phyloP scores from a whole-genome alignment of 2,329 filamentous ascomycete genomes.

The Cladosporium cucumerinum region DNA sequence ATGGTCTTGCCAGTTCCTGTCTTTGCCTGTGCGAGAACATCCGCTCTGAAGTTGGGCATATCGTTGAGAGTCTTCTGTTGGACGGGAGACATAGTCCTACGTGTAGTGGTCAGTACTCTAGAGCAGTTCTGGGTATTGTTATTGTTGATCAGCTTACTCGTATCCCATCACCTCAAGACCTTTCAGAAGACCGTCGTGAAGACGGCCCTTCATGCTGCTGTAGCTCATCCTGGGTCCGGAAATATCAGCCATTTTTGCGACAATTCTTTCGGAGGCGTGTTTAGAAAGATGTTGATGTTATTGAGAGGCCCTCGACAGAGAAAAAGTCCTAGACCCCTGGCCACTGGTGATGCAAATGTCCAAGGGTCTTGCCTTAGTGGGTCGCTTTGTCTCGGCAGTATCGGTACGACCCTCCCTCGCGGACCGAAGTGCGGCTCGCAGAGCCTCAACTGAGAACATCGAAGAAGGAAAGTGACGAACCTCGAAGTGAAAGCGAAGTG shows the following conservation, averaged over 20 bases:
- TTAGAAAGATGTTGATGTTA: not conserved
- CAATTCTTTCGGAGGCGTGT: not conserved
- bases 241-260: not conserved
- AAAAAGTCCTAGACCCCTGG: conserved; percentile 14
- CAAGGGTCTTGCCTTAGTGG: not conserved
- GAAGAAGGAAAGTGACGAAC: not conserved
- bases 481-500: not conserved
- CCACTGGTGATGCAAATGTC: conserved; percentile 1
- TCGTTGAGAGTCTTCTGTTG: conserved; percentile 53
- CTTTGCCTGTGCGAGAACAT: conserved; percentile 66
- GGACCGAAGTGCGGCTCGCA: not conserved
- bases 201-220: conserved; percentile 25
- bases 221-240: not conserved
- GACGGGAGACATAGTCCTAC: conserved; percentile 51
- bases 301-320: not conserved
- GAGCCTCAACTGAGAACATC: not conserved
- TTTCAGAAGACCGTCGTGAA: conserved; percentile 23
- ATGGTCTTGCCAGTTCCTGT: conserved; percentile 93
- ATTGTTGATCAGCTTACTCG: conserved; percentile 16
- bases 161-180: conserved; percentile 23
- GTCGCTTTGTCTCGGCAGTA: not conserved
- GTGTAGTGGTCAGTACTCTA: not conserved
- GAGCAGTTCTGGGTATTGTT: not conserved
- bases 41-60: conserved; percentile 47
- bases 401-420: not conserved